These are phyloP conservation scores for Trichoderma asperelloides DNA, from an alignment of 495 filamentous ascomycete genomes.

Conservation along the genomic window DNA sequence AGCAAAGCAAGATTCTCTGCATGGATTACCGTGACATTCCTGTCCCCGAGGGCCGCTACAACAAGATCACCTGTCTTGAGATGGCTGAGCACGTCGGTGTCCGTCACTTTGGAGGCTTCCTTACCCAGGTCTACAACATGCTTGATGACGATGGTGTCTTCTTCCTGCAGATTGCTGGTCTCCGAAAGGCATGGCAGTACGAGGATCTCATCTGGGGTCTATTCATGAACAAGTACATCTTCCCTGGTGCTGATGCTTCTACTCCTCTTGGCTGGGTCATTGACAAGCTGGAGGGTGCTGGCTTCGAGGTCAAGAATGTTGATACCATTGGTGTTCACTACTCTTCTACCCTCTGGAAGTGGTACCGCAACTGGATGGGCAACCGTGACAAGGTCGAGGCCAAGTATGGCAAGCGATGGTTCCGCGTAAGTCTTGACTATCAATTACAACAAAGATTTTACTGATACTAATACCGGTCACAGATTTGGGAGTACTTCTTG, in stretches of 20 bases:
- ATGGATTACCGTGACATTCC: conserved; percentile 82
- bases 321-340: conserved; percentile 96
- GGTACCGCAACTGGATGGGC: conserved; percentile 98
- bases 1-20: conserved; percentile 67
- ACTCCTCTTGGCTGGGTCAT: conserved; percentile 69
- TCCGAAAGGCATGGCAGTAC: conserved; percentile 78
- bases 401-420: conserved; percentile 95
- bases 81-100: conserved; percentile 91
- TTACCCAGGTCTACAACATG: conserved; percentile 72
- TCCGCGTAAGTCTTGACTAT: conserved; percentile 56
- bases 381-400: conserved; percentile 91
- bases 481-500: conserved; percentile 99
- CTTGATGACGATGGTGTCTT: conserved; percentile 78
- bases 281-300: conserved; percentile 60
- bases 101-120: conserved; percentile 58
- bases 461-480: neutral
- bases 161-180: conserved; percentile 76
- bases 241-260: conserved; percentile 79
- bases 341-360: conserved; percentile 92
- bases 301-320: conserved; percentile 67
- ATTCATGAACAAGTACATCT: conserved; percentile 91
- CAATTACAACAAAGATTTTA: neutral
- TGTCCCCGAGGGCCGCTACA: conserved; percentile 55
- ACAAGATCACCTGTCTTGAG: conserved; percentile 83
- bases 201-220: conserved; percentile 83